Conservation (phyloP, 208 protist genomes). For the Leishmania braziliensis region DNA sequence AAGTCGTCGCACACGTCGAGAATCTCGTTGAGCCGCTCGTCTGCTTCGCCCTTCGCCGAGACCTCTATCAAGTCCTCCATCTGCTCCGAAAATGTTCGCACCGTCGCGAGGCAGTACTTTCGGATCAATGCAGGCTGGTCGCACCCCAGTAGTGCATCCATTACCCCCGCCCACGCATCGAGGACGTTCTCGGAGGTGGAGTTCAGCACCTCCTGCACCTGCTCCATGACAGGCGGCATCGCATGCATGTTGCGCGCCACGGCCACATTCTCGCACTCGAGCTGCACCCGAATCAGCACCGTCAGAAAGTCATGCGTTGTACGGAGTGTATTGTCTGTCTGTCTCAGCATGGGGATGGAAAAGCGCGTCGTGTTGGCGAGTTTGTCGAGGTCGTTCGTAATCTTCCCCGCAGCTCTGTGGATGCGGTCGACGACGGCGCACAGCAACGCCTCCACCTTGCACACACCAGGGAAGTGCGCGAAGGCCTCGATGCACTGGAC, state of each 20-base stretch:
- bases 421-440: conserved; percentile 82
- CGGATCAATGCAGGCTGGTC: conserved; percentile 54
- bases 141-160: conserved; percentile 59
- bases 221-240: conserved; percentile 74
- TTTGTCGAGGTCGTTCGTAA: conserved; percentile 51
- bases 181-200: conserved; percentile 68
- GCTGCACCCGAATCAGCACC: conserved; percentile 79
- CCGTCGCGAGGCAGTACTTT: conserved; percentile 62
- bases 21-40: conserved; percentile 87
- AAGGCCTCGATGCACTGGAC: conserved; percentile 87
- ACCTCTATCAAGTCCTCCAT: conserved; percentile 81
- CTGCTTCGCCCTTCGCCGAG: conserved; percentile 71
- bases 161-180: conserved; percentile 62
- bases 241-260: conserved; percentile 60
- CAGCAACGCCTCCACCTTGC: conserved; percentile 67
- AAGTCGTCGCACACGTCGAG: conserved; percentile 88
- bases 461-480: conserved; percentile 63
- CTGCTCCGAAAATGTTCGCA: conserved; percentile 63
- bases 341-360: conserved; percentile 54
- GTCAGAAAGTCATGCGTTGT: conserved; percentile 67
- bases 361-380: conserved; percentile 41
- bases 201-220: conserved; percentile 76
- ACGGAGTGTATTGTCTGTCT: conserved; percentile 47
- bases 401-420: conserved; percentile 46
- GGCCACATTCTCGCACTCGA: conserved; percentile 87